phyloP scores from a whole-genome alignment of 257 asterid species.

The Haberlea rhodopensis region DNA sequence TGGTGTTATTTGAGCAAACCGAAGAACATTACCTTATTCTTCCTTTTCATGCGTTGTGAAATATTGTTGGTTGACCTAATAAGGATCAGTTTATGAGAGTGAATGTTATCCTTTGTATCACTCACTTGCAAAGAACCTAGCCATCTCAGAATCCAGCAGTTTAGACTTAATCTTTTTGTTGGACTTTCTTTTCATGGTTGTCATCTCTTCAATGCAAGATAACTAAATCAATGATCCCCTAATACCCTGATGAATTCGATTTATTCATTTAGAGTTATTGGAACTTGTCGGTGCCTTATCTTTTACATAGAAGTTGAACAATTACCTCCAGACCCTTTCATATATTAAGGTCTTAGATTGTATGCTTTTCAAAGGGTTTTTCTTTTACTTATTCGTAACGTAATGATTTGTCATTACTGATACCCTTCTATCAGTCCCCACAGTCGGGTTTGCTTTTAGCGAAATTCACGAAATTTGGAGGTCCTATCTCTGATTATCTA shows the following conservation, averaged over 20 bases:
- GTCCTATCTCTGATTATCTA: background rate
- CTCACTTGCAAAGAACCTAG: background rate
- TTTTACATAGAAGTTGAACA: background rate
- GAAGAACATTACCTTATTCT: background rate
- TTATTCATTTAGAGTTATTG: background rate
- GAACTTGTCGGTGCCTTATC: background rate
- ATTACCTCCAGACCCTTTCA: background rate
- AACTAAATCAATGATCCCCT: background rate
- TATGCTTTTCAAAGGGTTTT: background rate
- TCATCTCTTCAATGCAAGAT: background rate
- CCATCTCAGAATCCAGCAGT: background rate
- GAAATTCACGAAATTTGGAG: background rate
- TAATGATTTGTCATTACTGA: background rate
- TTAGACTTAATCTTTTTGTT: no score
- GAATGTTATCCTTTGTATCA: no score
- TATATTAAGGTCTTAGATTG: background rate
- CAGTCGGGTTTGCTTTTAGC: background rate
- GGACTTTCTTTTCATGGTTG: background rate
- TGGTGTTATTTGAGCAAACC: background rate
- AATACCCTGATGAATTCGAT: background rate
- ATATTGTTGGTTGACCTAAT: background rate
- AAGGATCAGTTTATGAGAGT: no score
- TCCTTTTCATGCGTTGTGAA: background rate
- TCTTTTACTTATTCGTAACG: background rate
- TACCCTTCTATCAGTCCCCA: background rate